These are phyloP conservation scores for Lithocarpus polystachyus DNA, from an alignment of 306 rosid species.

Conservation along the genomic window DNA sequence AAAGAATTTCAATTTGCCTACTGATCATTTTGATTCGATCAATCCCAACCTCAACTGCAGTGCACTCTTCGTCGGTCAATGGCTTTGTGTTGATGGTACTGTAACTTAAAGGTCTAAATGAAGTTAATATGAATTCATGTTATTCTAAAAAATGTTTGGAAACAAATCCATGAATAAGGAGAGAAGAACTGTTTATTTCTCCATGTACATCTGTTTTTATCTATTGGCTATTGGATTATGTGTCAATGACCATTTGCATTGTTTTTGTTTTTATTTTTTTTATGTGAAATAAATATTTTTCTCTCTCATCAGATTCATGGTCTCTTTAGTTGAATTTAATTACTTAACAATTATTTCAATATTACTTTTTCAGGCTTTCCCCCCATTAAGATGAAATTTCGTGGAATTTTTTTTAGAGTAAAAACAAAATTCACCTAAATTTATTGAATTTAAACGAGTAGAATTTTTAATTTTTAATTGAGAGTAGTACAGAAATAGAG, in stretches of 20 bases:
- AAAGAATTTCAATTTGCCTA: slow-evolving; percentile 10
- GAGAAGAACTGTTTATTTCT: neutral
- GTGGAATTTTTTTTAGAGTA: too few relatives aligned
- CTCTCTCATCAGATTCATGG: neutral
- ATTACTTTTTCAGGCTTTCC: too few relatives aligned
- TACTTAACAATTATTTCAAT: too few relatives aligned
- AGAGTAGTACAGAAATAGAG: too few relatives aligned
- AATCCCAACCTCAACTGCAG: slow-evolving; percentile 48
- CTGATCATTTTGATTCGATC: slow-evolving; percentile 1
- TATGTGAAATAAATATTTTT: neutral
- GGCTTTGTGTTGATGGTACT: slow-evolving; percentile 36
- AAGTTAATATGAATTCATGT: neutral
- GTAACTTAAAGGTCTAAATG: neutral
- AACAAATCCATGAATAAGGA: neutral
- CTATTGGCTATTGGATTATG: neutral
- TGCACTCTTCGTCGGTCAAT: slow-evolving; percentile 37
- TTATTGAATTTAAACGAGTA: too few relatives aligned
- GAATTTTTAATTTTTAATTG: too few relatives aligned
- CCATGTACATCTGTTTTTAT: neutral
- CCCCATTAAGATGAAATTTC: too few relatives aligned
- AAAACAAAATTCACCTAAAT: too few relatives aligned
- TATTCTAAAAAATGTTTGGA: neutral
- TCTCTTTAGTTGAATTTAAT: too few relatives aligned
- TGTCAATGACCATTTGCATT: neutral
- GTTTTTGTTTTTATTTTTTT: neutral